Percentiles rank a stretch among this genome's conserved stretches.
These are phyloP conservation scores for Coemansia sp. DNA, from an alignment of 192 early-diverging fungal genomes.

Conservation along the genomic window DNA sequence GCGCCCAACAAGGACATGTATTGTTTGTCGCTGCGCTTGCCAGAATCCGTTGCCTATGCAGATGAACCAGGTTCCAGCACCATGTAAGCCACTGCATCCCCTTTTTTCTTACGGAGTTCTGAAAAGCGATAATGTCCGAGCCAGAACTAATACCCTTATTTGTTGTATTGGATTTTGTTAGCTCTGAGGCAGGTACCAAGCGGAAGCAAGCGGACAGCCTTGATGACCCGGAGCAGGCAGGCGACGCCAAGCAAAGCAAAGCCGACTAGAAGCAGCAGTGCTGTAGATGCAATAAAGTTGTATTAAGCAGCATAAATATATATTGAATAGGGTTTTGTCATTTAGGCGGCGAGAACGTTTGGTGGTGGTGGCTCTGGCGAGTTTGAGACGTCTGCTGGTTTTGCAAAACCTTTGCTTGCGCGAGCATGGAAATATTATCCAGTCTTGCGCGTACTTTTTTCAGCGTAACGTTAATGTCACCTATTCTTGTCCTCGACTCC, in stretches of 20 bases:
- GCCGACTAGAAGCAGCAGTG: not conserved
- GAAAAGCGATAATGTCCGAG: not conserved
- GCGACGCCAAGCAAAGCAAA: conserved; percentile 2
- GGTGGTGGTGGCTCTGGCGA: not conserved
- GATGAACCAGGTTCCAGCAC: conserved; percentile 5
- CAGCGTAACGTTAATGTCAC: conserved; percentile 28
- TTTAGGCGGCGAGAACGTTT: not conserved
- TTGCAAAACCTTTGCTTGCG: conserved; percentile 41
- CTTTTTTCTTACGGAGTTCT: not conserved
- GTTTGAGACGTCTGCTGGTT: conserved; percentile 13
- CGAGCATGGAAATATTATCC: conserved; percentile 46
- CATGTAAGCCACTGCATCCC: conserved; percentile 2
- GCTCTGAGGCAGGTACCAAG: conserved; percentile 1
- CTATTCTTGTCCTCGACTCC: conserved; percentile 24
- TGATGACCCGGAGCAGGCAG: not conserved
- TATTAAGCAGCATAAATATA: too few species aligned
- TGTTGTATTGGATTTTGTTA: not conserved
- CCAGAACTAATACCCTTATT: too few species aligned
- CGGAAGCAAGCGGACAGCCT: conserved; percentile 5
- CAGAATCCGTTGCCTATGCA: conserved; percentile 68
- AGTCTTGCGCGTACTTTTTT: conserved; percentile 36
- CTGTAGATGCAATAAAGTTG: not conserved
- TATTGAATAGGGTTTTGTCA: too few species aligned
- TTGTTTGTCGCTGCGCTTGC: conserved; percentile 83
- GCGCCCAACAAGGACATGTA: conserved; percentile 99